Evolutionary conservation across 1,284 basidiomycete species (phyloP), one percentile per base, ranked within the genome.

Genomic region (Sanghuangporus baumii): DNA sequence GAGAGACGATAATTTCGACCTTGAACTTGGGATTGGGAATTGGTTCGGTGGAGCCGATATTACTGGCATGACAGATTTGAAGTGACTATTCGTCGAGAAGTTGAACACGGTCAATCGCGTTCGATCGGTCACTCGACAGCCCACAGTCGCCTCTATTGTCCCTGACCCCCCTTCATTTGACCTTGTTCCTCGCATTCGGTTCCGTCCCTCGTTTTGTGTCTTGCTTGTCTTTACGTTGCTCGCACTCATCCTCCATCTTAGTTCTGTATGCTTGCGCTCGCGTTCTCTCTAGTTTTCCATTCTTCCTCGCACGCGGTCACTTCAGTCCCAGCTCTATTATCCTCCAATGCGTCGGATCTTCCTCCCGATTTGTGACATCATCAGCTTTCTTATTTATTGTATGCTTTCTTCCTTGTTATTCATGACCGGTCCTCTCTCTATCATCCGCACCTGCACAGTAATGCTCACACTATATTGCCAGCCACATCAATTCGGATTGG

Each of bases 31-130:
- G n/a, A 37, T 65, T 36, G 57, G 57, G 5, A 37, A 36, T 8
- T 65, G 64, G 64, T 65, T 65, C 43, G 55, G 20, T 34, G 38
- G 38, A 18, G 64, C 59, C 40, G 26, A 31, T 31, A 31, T 31
- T 31, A 54, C 59, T 20, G 31, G 38, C 37, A 57, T 64, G 14
- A 37, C 60, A 31, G 62, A 64, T 40, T n/a, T 55, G 51, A 60
- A 57, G 62, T 64, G 62, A 64, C 55, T 55, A 52, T 31, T 51
- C 46, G 31, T 31, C 7, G n/a, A 14, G 7, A n/a, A 51, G 18
- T 23, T 23, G 20, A 26, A 2, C 26, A 23, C 4, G 50, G 7
- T 8, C 23, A 26, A 23, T n/a, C 50, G 12, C 16, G 14, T 51
- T n/a, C 50, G 16, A 7, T 26, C 6, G 4, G 20, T 51, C 20